Percentiles rank a stretch among this genome's conserved stretches.
These are phyloP conservation scores for Moelleriella libera DNA, from an alignment of 2,329 filamentous ascomycete genomes.

Conservation along the genomic window DNA sequence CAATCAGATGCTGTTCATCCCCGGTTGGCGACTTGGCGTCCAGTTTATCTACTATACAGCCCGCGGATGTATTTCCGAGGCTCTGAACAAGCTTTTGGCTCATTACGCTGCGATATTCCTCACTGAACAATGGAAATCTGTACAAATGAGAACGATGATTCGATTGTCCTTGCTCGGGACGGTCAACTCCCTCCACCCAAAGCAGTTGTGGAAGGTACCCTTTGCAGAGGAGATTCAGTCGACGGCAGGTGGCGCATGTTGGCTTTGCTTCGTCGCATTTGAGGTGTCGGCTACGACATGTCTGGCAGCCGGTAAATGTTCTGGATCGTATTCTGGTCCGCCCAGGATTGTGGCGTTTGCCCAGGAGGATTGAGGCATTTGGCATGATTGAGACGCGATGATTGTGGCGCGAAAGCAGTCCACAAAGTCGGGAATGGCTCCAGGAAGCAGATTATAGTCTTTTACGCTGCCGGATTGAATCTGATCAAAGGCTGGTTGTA, in stretches of 20 bases:
- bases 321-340: conserved; percentile 4
- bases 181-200: conserved; percentile 12
- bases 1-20: neutral
- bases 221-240: conserved; percentile 19
- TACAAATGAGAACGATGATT: conserved; percentile 16
- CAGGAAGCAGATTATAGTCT: no score
- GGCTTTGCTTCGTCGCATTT: conserved; percentile 30
- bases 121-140: conserved; percentile 28
- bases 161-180: conserved; percentile 6
- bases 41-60: neutral
- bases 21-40: neutral
- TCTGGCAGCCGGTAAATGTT: conserved; percentile 19
- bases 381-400: no score
- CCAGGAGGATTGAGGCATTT: no score
- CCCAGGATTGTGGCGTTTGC: no score
- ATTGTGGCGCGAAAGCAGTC: no score
- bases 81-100: conserved; percentile 8
- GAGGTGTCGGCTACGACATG: conserved; percentile 22
- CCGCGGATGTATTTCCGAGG: neutral
- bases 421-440: no score
- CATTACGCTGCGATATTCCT: conserved; percentile 16
- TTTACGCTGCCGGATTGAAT: no score
- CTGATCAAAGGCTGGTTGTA: no score
- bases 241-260: conserved; percentile 20
- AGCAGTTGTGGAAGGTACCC: conserved; percentile 23